These are phyloP conservation scores for Anisodus acutangulus DNA, from an alignment of 257 asterid genomes.

Conservation along the genomic window DNA sequence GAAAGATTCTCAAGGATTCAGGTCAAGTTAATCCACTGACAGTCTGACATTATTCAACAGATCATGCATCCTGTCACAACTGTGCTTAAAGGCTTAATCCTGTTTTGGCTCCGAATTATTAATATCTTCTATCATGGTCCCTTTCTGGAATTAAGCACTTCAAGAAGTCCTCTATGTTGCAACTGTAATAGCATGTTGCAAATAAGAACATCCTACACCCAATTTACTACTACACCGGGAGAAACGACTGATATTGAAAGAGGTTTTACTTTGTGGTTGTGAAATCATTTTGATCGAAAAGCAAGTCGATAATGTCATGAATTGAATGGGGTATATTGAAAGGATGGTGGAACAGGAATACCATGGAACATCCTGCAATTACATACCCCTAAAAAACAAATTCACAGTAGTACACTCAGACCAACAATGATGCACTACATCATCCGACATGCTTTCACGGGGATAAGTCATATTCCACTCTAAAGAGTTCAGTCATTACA, in stretches of 20 bases:
- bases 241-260: not conserved
- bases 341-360: not conserved
- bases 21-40: not conserved
- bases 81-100: not conserved
- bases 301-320: not conserved
- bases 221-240: not conserved
- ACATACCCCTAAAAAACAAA: constrained; percentile 10
- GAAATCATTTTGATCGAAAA: constrained; percentile 8
- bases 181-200: not conserved
- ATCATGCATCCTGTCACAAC: not conserved
- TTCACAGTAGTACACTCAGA: not conserved
- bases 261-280: not conserved
- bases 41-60: not conserved
- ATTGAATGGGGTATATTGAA: not conserved
- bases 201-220: not conserved
- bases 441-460: constrained; percentile 15
- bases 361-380: constrained; percentile 6
- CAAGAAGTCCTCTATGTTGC: not conserved
- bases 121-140: not conserved
- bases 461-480: constrained; percentile 14
- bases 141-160: not conserved
- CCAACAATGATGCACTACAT: constrained; percentile 1
- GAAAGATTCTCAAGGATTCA: not conserved
- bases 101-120: not conserved
- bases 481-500: not conserved